phyloP scores from a whole-genome alignment of 495 filamentous ascomycete species.

The Lasiosphaeria ovina region DNA sequence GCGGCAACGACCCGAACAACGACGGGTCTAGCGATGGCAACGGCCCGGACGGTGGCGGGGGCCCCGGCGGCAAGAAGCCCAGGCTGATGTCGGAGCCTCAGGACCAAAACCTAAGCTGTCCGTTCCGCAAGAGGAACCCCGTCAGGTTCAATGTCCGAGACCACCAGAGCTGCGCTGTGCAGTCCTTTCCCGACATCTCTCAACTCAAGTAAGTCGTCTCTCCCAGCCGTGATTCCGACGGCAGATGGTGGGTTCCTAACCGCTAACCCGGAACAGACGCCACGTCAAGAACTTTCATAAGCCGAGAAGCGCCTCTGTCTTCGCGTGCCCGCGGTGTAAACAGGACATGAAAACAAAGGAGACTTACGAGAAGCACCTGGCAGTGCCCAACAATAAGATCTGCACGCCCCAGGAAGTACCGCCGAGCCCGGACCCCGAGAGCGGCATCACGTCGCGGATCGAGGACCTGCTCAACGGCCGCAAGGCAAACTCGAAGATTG shows the following conservation, averaged over 20 bases:
- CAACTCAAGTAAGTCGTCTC: conserved; percentile 30
- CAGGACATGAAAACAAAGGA: conserved; percentile 15
- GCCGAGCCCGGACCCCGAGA: conserved; percentile 27
- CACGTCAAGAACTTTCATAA: conserved; percentile 32
- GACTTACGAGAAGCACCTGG: conserved; percentile 18
- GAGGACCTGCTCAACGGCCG: conserved; percentile 29
- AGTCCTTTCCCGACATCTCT: conserved; percentile 25
- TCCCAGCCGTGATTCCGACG: background rate
- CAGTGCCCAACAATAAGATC: conserved; percentile 15
- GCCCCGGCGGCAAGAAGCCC: background rate
- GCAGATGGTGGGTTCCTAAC: too few relatives aligned
- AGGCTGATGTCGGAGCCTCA: background rate
- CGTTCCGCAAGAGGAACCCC: conserved; percentile 42
- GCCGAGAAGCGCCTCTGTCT: conserved; percentile 7
- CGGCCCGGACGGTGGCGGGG: conserved; percentile 3
- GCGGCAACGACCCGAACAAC: background rate
- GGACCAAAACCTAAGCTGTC: conserved; percentile 28
- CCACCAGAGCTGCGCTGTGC: conserved; percentile 28
- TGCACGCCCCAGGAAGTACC: conserved; percentile 17
- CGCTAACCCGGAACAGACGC: conserved; percentile 17
- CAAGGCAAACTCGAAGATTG: conserved; percentile 27
- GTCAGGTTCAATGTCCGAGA: conserved; percentile 37
- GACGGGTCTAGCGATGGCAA: conserved; percentile 5
- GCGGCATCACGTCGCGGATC: conserved; percentile 24
- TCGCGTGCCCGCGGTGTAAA: conserved; percentile 29